Evolutionary conservation across 495 filamentous ascomycete species (phyloP).

Genomic region (Penicillium turbatum): DNA sequence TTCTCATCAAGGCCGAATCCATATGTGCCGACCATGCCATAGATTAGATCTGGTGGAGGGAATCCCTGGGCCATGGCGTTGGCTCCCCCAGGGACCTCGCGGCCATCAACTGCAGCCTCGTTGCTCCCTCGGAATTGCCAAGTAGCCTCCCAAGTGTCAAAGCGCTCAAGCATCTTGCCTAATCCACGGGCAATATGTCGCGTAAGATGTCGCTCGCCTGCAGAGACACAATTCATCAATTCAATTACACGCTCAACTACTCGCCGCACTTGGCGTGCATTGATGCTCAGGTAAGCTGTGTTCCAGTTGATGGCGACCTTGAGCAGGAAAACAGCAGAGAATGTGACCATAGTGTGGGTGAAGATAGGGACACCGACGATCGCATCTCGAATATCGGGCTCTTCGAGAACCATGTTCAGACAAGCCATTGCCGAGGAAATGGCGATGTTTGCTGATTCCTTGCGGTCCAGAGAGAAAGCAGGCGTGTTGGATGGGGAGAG

Average conservation of each 20-base stretch:
- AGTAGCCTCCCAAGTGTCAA: slow-evolving; percentile 42
- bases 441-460: slow-evolving; percentile 52
- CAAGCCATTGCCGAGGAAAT: slow-evolving; percentile 54
- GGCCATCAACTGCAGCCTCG: slow-evolving; percentile 9
- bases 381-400: slow-evolving; percentile 53
- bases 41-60: slow-evolving; percentile 46
- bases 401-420: slow-evolving; percentile 52
- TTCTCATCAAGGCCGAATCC: slow-evolving; percentile 47
- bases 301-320: slow-evolving; percentile 55
- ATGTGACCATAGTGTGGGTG: slow-evolving; percentile 61
- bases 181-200: slow-evolving; percentile 50
- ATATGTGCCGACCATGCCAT: slow-evolving; percentile 48
- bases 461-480: slow-evolving; percentile 51
- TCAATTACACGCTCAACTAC: slow-evolving; percentile 49
- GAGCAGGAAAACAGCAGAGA: slow-evolving; percentile 53
- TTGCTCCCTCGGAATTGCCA: slow-evolving; percentile 26
- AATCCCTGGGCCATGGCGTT: slow-evolving; percentile 48
- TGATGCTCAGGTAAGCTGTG: slow-evolving; percentile 44
- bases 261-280: slow-evolving; percentile 42
- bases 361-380: slow-evolving; percentile 57
- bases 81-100: slow-evolving; percentile 39
- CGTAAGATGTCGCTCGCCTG: slow-evolving; percentile 51
- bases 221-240: slow-evolving; percentile 49
- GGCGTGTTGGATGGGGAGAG: slow-evolving; percentile 47
- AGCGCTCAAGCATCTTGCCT: slow-evolving; percentile 49